A percentile compares a stretch with the other conserved stretches of the same genome.
These are phyloP conservation scores for Chytriomyces sp. DNA, from an alignment of 192 early-diverging fungal species.

Conservation along the genomic window DNA sequence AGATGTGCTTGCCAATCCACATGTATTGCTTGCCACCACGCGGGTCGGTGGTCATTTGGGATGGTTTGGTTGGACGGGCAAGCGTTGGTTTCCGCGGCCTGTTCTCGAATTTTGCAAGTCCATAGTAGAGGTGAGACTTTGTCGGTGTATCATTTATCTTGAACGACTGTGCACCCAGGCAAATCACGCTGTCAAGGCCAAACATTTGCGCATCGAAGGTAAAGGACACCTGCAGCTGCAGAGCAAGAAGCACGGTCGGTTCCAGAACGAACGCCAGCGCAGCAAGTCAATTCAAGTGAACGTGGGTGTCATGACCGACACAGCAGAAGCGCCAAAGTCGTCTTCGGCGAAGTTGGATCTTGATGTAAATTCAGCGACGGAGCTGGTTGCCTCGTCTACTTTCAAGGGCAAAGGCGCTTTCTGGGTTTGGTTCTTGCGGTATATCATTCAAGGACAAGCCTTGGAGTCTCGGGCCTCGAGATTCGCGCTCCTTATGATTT, in stretches of 20 bases:
- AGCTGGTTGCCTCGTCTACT: too few relatives aligned
- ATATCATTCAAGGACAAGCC: too few relatives aligned
- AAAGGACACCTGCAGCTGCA: not conserved
- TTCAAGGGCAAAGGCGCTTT: too few relatives aligned
- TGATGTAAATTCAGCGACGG: too few relatives aligned
- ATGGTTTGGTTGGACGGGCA: constrained; percentile 62
- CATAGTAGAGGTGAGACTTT: constrained; percentile 40
- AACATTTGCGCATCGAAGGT: not conserved
- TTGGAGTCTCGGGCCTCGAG: too few relatives aligned
- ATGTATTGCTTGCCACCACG: constrained; percentile 80
- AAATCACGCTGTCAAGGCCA: too few relatives aligned
- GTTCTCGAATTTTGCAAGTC: constrained; percentile 44
- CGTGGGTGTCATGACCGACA: not conserved
- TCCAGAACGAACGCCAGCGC: not conserved
- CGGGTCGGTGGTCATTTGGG: constrained; percentile 88
- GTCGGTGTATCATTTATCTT: too few relatives aligned
- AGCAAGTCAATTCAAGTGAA: not conserved
- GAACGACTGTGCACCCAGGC: too few relatives aligned
- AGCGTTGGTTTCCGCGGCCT: constrained; percentile 43
- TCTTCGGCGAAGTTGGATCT: too few relatives aligned
- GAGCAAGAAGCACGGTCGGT: not conserved
- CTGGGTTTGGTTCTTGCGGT: too few relatives aligned
- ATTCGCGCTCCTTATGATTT: too few relatives aligned
- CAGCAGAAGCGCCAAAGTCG: too few relatives aligned
- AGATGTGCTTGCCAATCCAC: constrained; percentile 75